Evolutionary conservation across 2,329 filamentous ascomycete genomes (phyloP).

Genomic region (Cordyceps javanica): DNA sequence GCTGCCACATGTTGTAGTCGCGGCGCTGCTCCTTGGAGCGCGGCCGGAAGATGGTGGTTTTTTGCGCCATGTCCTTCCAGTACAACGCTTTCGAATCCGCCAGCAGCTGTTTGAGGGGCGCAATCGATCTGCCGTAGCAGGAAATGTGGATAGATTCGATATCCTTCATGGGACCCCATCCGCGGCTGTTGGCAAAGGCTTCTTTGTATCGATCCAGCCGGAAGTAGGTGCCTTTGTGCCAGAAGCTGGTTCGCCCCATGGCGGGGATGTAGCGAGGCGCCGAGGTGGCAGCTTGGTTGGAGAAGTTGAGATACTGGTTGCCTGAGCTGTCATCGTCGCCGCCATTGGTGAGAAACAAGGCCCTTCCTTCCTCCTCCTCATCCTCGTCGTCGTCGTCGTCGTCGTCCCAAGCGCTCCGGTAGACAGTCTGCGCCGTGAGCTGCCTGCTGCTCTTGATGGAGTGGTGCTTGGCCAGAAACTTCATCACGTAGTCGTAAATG

Average conservation of each 20-base stretch:
- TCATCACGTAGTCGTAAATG: slow-evolving; percentile 53
- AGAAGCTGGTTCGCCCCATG: slow-evolving; percentile 47
- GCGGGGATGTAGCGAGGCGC: slow-evolving; percentile 49
- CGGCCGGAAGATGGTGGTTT: slow-evolving; percentile 52
- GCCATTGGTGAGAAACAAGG: slow-evolving; percentile 31
- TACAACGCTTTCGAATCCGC: slow-evolving; percentile 47
- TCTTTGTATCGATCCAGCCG: slow-evolving; percentile 40
- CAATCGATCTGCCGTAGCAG: slow-evolving; percentile 44
- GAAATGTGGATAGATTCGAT: slow-evolving; percentile 47
- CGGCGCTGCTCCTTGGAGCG: slow-evolving; percentile 39
- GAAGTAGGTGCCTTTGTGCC: slow-evolving; percentile 48
- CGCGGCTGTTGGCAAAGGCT: slow-evolving; percentile 28
- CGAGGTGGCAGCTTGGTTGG: slow-evolving; percentile 46
- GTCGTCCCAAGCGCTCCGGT: slow-evolving; percentile 51
- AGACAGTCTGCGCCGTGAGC: slow-evolving; percentile 50
- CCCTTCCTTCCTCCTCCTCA: slow-evolving; percentile 22
- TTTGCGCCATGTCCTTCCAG: slow-evolving; percentile 46
- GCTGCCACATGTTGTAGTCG: slow-evolving; percentile 45
- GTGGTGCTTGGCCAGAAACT: slow-evolving; percentile 50
- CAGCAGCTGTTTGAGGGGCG: slow-evolving; percentile 50
- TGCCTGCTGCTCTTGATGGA: slow-evolving; percentile 44
- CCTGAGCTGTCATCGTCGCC: slow-evolving; percentile 30
- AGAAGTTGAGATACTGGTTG: slow-evolving; percentile 49
- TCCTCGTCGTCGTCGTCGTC: slow-evolving; percentile 37
- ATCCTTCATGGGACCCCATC: slow-evolving; percentile 39